Base-by-base conservation (phyloP, 2,329 filamentous ascomycete species). In the Periconia macrospinosa region DNA sequence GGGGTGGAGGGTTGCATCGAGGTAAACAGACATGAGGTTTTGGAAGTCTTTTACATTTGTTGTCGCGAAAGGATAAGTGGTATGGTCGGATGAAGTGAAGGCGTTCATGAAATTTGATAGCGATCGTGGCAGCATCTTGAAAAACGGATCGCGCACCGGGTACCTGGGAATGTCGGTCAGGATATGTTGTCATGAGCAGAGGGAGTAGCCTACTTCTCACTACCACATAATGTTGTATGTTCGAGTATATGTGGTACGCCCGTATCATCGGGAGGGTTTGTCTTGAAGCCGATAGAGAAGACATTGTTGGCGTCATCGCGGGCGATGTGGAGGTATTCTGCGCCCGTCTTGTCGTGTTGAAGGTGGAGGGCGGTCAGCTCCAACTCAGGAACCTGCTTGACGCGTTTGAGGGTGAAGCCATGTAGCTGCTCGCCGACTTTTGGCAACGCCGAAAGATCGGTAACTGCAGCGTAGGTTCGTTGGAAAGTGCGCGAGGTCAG, bases 81-180 rank as follows among this genome's bases (percentile, higher is more conserved):
- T 99, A 73, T 99, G 92, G 69, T 97, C 93, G 19, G 92, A 89
- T 23, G 92, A 92, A 41, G 94, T 99, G 72, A 97, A 96, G 56
- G 94, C 94, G 74, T 99, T 99, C 94, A 99, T 99, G 71, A 97
- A 99, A 76, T 97, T 99, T 60, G 94, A 97, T n/a, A 99, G 83
- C 6, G 94, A 97, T 64, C 94, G 87, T 19, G 94, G 94, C 23
- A 99, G 84, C 94, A 99, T 99, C 83, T 97, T 99, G 82, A 99
- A 99, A 81, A 99, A 99, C 0, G 94, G 94, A 69, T 99, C 94
- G 57, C 94, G 91, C 54, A 99, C 93, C n/a, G 94, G 94, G 71
- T 92, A 96, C 74, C 90, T 93, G 70, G 53, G 44, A 18, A 1
- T 14, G 56, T 67, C 45, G 65, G 61, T 41, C n/a, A 37, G 23